These are phyloP conservation scores for Tetracladium setigerum DNA, from an alignment of 495 filamentous ascomycete genomes.

Conservation along the genomic window DNA sequence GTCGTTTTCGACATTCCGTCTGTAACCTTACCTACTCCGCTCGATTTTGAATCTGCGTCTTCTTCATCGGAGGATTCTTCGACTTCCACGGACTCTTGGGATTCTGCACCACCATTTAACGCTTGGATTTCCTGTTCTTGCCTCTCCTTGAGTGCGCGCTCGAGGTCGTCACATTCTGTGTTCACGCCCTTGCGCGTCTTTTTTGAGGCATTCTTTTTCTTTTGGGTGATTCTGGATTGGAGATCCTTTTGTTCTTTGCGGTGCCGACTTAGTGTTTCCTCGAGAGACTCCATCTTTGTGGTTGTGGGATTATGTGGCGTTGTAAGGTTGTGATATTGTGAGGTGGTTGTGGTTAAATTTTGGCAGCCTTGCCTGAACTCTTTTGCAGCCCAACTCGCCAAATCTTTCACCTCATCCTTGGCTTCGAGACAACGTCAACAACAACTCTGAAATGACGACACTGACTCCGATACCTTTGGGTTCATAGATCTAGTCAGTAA, in stretches of 20 bases:
- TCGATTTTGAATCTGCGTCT: not conserved
- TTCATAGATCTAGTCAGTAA: too few relatives aligned
- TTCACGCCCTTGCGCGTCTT: constrained; percentile 89
- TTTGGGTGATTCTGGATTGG: constrained; percentile 75
- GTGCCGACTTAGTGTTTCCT: constrained; percentile 71
- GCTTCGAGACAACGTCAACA: too few relatives aligned
- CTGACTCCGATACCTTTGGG: too few relatives aligned
- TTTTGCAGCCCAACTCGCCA: too few relatives aligned
- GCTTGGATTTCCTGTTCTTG: constrained; percentile 60
- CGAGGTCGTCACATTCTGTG: constrained; percentile 71
- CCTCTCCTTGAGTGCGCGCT: constrained; percentile 55
- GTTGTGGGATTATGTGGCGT: not conserved
- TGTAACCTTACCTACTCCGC: constrained; percentile 7
- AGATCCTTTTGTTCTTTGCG: constrained; percentile 85
- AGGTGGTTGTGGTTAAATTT: too few relatives aligned
- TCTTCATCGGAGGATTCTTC: constrained; percentile 13
- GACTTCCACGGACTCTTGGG: constrained; percentile 12
- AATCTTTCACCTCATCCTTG: too few relatives aligned
- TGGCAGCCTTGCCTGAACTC: too few relatives aligned
- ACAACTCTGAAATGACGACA: too few relatives aligned
- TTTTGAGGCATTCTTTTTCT: constrained; percentile 92
- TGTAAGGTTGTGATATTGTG: too few relatives aligned
- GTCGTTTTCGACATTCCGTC: constrained; percentile 6
- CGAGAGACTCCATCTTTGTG: constrained; percentile 44
- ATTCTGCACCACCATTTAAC: constrained; percentile 35